Conservation (phyloP, 352 stramenopile species). For the Phytophthora sansomeana region DNA sequence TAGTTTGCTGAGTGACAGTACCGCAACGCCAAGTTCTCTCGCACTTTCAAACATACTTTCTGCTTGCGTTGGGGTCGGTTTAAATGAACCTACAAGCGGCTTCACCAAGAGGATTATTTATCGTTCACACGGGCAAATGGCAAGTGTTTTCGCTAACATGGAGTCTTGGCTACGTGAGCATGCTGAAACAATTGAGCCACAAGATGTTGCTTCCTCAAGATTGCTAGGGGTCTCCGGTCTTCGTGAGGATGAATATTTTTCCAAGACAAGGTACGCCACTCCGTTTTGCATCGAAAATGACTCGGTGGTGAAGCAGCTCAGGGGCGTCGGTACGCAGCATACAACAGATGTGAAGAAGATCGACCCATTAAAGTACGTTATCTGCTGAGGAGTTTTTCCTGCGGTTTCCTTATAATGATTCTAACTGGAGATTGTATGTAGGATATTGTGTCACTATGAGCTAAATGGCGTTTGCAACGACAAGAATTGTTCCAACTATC, state of each 20-base stretch:
- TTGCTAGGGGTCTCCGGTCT: not conserved
- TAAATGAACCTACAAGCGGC: not conserved
- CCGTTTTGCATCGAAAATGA: constrained; percentile 49
- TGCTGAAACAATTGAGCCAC: constrained; percentile 19
- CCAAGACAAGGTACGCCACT: constrained; percentile 24
- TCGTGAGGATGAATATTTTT: not conserved
- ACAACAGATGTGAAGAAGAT: constrained; percentile 26
- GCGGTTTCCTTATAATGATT: constrained; percentile 1
- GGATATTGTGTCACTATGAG: constrained; percentile 77
- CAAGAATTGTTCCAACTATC: constrained; percentile 68
- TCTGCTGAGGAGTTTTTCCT: not conserved
- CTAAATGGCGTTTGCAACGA: constrained; percentile 83
- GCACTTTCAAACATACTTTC: constrained; percentile 37
- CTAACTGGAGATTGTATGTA: constrained; percentile 29
- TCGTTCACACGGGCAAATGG: constrained; percentile 43
- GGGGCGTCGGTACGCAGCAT: not conserved
- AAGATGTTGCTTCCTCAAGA: constrained; percentile 7
- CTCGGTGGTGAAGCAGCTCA: constrained; percentile 54
- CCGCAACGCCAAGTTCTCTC: not conserved
- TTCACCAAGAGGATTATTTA: constrained; percentile 9
- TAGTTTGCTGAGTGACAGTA: constrained; percentile 16
- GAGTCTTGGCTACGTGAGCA: constrained; percentile 40
- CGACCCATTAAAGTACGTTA: constrained; percentile 67
- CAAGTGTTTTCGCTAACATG: constrained; percentile 38
- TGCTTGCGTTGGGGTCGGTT: constrained; percentile 27